A percentile compares a stretch with the other conserved stretches of the same genome.
phyloP scores from a whole-genome alignment of 768 basidiomycete species.

The Paxillus ammoniavirescens region DNA sequence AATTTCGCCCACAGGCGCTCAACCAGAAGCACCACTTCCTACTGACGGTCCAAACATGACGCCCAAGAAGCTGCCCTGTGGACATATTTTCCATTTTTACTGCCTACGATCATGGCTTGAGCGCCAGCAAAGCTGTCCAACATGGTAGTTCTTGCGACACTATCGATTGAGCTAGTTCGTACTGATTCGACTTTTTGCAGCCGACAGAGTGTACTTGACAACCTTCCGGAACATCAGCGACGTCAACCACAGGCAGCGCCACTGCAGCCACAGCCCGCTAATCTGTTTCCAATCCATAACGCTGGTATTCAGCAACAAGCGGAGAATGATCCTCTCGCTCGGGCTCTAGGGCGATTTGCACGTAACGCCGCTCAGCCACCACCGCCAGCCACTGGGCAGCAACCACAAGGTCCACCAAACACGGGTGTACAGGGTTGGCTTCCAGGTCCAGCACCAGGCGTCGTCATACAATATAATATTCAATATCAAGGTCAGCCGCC shows the following conservation, averaged over 20 bases:
- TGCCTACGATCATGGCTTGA: constrained; percentile 98
- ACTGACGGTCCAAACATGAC: constrained; percentile 86
- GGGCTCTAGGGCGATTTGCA: constrained; percentile 51
- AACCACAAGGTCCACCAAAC: constrained; percentile 31
- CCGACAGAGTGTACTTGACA: constrained; percentile 75
- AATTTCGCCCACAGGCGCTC: constrained; percentile 23
- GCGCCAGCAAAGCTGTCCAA: constrained; percentile 97
- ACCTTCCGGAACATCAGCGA: constrained; percentile 33
- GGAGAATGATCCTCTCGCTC: constrained; percentile 35
- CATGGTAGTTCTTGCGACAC: constrained; percentile 62
- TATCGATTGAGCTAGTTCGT: constrained; percentile 9
- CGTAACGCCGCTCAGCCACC: constrained; percentile 50
- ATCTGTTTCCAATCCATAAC: constrained; percentile 28
- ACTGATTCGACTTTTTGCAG: constrained; percentile 34
- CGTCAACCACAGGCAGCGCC: constrained; percentile 26
- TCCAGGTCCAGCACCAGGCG: constrained; percentile 39
- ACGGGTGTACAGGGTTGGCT: constrained; percentile 35
- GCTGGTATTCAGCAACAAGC: constrained; percentile 34
- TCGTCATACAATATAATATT: constrained; percentile 64
- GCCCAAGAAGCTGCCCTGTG: constrained; percentile 95
- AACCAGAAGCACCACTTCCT: constrained; percentile 19
- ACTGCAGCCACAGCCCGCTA: constrained; percentile 28
- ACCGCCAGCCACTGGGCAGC: constrained; percentile 30
- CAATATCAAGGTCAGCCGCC: constrained; percentile 49
- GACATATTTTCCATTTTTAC: constrained; percentile 97